Conservation (phyloP, 768 basidiomycete genomes). For the Russula ochroleuca region DNA sequence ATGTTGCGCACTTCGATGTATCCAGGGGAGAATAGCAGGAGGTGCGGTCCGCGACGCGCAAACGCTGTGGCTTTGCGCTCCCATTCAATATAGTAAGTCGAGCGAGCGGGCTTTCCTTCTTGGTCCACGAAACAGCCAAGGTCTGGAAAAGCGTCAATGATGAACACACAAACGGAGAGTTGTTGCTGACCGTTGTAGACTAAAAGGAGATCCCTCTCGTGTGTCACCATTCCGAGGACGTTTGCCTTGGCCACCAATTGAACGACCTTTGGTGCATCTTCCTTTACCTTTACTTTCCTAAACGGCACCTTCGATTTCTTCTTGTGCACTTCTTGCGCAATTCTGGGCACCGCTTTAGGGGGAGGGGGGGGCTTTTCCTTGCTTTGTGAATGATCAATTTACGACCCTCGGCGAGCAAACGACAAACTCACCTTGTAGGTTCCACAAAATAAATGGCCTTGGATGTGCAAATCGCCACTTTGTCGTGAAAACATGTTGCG, state of each 20-base stretch:
- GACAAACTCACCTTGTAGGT: not conserved
- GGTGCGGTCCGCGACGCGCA: slow-evolving; percentile 2
- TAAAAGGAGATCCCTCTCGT: not conserved
- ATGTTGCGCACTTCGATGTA: slow-evolving; percentile 2
- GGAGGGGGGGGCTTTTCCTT: not conserved
- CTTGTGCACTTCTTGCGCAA: not conserved
- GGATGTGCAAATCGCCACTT: slow-evolving; percentile 6
- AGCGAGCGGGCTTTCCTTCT: not conserved
- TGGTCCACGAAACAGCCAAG: slow-evolving; percentile 4
- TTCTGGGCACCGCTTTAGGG: not conserved
- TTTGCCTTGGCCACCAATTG: not conserved
- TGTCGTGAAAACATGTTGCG: not conserved
- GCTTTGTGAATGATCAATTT: not conserved
- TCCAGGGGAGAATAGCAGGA: slow-evolving; percentile 2
- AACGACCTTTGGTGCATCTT: not conserved
- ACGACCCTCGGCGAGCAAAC: not conserved
- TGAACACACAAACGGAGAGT: not conserved
- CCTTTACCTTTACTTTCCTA: not conserved
- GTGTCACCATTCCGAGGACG: slow-evolving; percentile 8
- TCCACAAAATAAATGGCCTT: slow-evolving; percentile 2
- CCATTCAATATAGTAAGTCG: not conserved
- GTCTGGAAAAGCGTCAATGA: not conserved
- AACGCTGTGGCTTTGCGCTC: not conserved
- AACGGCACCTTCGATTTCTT: not conserved
- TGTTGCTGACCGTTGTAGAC: slow-evolving; percentile 1